Conservation (phyloP, 805 yeast genomes). For the Jamesozyma jinghongensis region DNA sequence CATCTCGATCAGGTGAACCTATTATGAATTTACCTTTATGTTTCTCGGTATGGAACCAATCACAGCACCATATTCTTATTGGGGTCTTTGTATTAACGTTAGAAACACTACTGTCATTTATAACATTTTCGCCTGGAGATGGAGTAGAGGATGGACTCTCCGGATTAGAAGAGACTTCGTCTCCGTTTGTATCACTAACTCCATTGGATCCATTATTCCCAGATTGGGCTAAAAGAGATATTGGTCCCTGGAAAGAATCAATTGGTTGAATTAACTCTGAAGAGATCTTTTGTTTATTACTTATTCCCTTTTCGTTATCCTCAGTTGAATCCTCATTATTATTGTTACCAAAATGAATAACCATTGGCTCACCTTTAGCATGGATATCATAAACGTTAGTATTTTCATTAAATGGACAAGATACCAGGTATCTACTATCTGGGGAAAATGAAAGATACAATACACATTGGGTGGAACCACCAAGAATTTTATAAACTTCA, state of each 20-base stretch:
- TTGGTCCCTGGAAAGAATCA: slow-evolving; percentile 17
- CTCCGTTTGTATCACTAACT: not conserved
- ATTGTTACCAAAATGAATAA: slow-evolving; percentile 10
- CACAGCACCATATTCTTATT: slow-evolving; percentile 46
- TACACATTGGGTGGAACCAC: slow-evolving; percentile 45
- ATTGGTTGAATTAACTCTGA: slow-evolving; percentile 27
- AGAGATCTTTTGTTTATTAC: slow-evolving; percentile 1
- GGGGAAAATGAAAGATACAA: slow-evolving; percentile 70
- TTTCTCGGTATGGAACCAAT: slow-evolving; percentile 51
- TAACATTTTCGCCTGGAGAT: not conserved
- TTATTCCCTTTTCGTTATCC: too few species aligned
- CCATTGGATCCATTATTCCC: not conserved
- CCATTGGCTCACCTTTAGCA: slow-evolving; percentile 26
- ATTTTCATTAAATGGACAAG: slow-evolving; percentile 63
- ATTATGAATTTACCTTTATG: slow-evolving; percentile 43
- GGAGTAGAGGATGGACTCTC: slow-evolving; percentile 4
- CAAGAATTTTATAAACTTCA: slow-evolving; percentile 31
- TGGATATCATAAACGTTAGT: slow-evolving; percentile 61
- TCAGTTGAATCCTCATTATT: not conserved
- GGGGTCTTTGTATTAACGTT: slow-evolving; percentile 13
- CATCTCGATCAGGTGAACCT: slow-evolving; percentile 69
- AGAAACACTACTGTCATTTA: not conserved
- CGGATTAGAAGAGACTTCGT: not conserved
- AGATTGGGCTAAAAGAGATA: not conserved
- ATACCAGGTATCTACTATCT: slow-evolving; percentile 54